Conservation (phyloP, 345 rosid species). For the Populus ilicifolia region DNA sequence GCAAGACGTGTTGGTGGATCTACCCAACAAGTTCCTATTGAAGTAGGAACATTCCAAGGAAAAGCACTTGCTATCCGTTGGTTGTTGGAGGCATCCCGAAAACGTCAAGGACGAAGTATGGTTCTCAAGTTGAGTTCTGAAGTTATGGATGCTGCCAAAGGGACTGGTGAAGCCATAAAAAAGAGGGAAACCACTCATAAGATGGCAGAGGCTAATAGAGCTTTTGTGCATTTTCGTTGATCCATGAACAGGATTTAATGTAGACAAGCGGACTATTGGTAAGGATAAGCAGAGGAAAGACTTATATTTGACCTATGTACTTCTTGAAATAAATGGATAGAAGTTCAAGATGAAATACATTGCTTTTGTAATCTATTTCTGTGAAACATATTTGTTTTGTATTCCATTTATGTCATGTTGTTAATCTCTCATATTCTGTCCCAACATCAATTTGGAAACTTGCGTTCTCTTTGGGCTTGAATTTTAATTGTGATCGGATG, state of each 20-base stretch:
- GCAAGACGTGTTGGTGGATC: slow-evolving; percentile 16
- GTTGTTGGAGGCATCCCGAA: slow-evolving; percentile 19
- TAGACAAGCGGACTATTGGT: not conserved
- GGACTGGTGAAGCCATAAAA: slow-evolving; percentile 15
- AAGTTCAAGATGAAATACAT: not conserved
- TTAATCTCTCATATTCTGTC: not conserved
- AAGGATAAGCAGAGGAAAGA: not conserved
- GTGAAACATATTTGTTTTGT: not conserved
- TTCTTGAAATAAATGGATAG: not conserved
- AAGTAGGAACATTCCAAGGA: slow-evolving; percentile 6
- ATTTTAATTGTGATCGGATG: not conserved
- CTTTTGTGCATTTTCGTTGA: slow-evolving; percentile 17
- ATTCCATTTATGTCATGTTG: not conserved
- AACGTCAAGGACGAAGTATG: slow-evolving; percentile 15
- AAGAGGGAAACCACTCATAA: slow-evolving; percentile 15
- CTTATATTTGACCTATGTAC: not conserved
- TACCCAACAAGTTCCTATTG: slow-evolving; percentile 18
- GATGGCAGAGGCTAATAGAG: slow-evolving; percentile 20
- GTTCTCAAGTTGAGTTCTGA: slow-evolving; percentile 19
- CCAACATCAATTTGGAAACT: not conserved
- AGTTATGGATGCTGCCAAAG: slow-evolving; percentile 20
- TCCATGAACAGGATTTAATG: not conserved
- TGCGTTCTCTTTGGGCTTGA: not conserved
- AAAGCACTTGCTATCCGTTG: slow-evolving; percentile 20
- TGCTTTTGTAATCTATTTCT: not conserved